Percentiles rank a stretch among this genome's conserved stretches.
Evolutionary conservation across 306 rosid species (phyloP).

Genomic region (Vigna nakashimae): DNA sequence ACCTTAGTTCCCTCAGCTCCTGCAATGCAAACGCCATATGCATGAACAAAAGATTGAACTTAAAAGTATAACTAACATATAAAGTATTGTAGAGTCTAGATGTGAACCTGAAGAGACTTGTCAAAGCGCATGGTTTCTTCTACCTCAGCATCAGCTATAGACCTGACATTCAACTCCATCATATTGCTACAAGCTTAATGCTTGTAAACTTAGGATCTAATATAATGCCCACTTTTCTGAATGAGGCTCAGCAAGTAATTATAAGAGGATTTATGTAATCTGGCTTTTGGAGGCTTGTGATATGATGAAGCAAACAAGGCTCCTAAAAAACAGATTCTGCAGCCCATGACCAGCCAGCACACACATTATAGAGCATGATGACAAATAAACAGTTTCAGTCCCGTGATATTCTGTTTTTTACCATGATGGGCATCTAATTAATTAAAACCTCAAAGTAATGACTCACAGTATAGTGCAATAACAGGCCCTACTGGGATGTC

Average conservation of each 20-base stretch:
- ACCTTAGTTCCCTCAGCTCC: constrained; percentile 73
- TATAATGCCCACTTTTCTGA: constrained; percentile 19
- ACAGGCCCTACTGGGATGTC: not conserved
- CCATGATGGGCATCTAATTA: constrained; percentile 27
- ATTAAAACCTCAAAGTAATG: constrained; percentile 30
- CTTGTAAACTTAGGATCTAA: not conserved
- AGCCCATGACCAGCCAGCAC: constrained; percentile 40
- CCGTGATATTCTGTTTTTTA: constrained; percentile 66
- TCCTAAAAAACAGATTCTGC: constrained; percentile 36
- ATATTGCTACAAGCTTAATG: constrained; percentile 5
- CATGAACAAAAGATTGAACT: not conserved
- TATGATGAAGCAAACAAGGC: constrained; percentile 31
- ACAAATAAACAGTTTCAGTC: constrained; percentile 60
- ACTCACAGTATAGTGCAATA: constrained; percentile 24
- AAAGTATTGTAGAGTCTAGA: constrained; percentile 10
- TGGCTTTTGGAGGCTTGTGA: constrained; percentile 45
- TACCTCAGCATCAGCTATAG: constrained; percentile 45
- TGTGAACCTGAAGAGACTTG: constrained; percentile 68
- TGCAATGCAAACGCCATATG: constrained; percentile 48
- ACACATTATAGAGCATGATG: constrained; percentile 44
- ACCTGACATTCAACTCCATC: constrained; percentile 49
- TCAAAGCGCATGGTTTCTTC: constrained; percentile 56
- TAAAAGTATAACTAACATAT: not conserved
- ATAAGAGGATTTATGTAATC: constrained; percentile 23
- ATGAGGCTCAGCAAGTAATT: not conserved